phyloP scores from a whole-genome alignment of 2,329 filamentous ascomycete genomes.

The Neopestalotiopsis sp. region DNA sequence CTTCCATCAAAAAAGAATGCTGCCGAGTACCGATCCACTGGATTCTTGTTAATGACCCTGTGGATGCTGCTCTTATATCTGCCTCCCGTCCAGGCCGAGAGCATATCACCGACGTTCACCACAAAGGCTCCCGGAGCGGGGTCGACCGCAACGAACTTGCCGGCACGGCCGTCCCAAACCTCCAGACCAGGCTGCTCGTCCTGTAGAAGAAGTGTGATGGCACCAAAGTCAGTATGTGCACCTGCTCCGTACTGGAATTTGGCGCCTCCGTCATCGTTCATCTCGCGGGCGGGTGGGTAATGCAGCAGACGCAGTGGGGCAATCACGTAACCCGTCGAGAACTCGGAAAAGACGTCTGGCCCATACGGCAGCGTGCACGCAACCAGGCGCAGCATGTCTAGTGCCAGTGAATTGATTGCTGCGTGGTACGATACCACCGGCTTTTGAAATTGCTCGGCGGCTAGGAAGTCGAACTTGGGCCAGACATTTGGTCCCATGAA shows the following conservation, averaged over 20 bases:
- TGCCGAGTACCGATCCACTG: background rate
- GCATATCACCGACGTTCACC: slow-evolving; percentile 44
- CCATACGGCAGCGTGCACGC: slow-evolving; percentile 2
- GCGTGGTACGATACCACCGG: background rate
- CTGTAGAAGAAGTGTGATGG: slow-evolving; percentile 30
- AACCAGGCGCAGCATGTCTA: background rate
- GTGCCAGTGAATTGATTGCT: background rate
- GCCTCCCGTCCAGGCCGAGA: slow-evolving; percentile 35
- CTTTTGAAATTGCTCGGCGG: background rate
- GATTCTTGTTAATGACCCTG: background rate
- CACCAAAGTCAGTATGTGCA: slow-evolving; percentile 31
- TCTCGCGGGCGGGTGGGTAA: background rate
- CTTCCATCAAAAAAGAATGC: slow-evolving; percentile 7
- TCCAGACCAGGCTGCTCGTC: slow-evolving; percentile 29
- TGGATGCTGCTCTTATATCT: slow-evolving; percentile 5
- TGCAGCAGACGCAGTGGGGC: background rate
- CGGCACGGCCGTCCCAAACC: slow-evolving; percentile 21
- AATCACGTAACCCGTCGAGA: background rate
- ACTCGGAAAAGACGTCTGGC: slow-evolving; percentile 7
- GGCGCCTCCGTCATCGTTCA: background rate
- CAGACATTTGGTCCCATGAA: slow-evolving; percentile 11
- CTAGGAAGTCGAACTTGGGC: background rate
- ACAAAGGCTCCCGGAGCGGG: slow-evolving; percentile 33
- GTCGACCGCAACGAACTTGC: slow-evolving; percentile 26
- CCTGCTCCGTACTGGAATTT: slow-evolving; percentile 20